Evolutionary conservation across 371 early-diverging fungal species (phyloP), one percentile per base, ranked within the genome.

Genomic region (Lichtheimia ramosa): DNA sequence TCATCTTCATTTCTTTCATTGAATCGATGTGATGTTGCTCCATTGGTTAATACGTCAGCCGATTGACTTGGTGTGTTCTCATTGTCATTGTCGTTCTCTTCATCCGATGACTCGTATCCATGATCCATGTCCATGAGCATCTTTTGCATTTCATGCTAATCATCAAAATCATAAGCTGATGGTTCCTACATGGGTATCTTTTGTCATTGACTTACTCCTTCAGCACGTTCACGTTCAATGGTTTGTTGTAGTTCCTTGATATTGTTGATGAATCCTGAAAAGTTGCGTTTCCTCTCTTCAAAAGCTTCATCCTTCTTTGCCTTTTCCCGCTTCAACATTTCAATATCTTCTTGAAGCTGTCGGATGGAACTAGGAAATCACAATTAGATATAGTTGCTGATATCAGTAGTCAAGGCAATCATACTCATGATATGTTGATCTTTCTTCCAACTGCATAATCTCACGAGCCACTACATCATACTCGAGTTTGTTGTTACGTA

Each of bases 391-490:
- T 1, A 43, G 21, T 16, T 28, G 2, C 7, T 7, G 5, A 51
- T 49, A 39, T 43, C 39, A 46, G n/a, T 48, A 41, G 0, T 14
- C 27, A 54, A 16, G 46, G 13, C 15, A 48, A 28, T 8, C 12
- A 10, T 8, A 86, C 86, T 76, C 66, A 48, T 61, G 56, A 43
- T 79, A 83, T 21, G 70, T 66, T 15, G 77, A 72, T 21, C 87
- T 62, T 5, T 79, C 67, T 18, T 81, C 64, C 15, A 71, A 61
- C 56, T 73, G 71, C 63, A 75, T 75, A 43, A 84, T 82, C 13
- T 82, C 79, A 39, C 71, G 62, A 10, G 87, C 85, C 5, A 84
- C 70, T 24, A 61, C 70, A 61, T 87, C 85, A 56, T 87, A 87
- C 62, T 83, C 75, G 16, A 82, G 28, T 46, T 81, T 83, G 41